A percentile compares a stretch with the other conserved stretches of the same genome.
These are phyloP conservation scores for Didymellaceae sp. DNA, from an alignment of 2,329 filamentous ascomycete species.

Conservation along the genomic window DNA sequence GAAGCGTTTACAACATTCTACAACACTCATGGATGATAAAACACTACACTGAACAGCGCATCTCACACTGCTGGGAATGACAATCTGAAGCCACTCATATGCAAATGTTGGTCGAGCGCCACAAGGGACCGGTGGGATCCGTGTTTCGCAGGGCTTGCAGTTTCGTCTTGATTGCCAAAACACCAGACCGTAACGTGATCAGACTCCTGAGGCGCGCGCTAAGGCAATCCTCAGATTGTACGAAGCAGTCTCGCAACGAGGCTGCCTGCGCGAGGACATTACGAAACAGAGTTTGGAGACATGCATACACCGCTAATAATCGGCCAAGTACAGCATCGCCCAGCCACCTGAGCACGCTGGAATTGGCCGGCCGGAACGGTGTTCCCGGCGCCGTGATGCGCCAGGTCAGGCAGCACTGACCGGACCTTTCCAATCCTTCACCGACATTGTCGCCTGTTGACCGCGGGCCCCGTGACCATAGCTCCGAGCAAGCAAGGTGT, in stretches of 20 bases:
- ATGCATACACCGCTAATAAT: conserved; percentile 11
- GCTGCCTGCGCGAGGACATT: conserved; percentile 8
- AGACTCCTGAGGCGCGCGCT: conserved; percentile 2
- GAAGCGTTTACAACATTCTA: neutral
- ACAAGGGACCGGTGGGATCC: too few species aligned
- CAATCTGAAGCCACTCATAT: too few species aligned
- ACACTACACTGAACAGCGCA: too few species aligned
- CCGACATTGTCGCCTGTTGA: conserved; percentile 13
- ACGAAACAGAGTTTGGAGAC: conserved; percentile 11
- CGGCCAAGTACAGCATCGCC: conserved; percentile 16
- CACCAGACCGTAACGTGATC: neutral
- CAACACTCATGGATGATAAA: too few species aligned
- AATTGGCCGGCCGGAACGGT: conserved; percentile 7
- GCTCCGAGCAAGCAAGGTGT: conserved; percentile 22
- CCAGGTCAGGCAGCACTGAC: conserved; percentile 11
- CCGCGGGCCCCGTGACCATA: conserved; percentile 18
- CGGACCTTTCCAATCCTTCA: conserved; percentile 9
- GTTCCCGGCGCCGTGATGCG: conserved; percentile 10
- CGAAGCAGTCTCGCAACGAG: conserved; percentile 14
- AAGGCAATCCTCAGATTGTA: conserved; percentile 1
- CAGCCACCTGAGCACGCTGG: conserved; percentile 14
- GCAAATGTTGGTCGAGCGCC: too few species aligned
- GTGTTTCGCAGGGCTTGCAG: conserved; percentile 5
- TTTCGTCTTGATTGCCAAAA: neutral
- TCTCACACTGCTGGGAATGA: too few species aligned